Conservation (phyloP, 495 filamentous ascomycete genomes). For the Aspergillus cristatus region DNA sequence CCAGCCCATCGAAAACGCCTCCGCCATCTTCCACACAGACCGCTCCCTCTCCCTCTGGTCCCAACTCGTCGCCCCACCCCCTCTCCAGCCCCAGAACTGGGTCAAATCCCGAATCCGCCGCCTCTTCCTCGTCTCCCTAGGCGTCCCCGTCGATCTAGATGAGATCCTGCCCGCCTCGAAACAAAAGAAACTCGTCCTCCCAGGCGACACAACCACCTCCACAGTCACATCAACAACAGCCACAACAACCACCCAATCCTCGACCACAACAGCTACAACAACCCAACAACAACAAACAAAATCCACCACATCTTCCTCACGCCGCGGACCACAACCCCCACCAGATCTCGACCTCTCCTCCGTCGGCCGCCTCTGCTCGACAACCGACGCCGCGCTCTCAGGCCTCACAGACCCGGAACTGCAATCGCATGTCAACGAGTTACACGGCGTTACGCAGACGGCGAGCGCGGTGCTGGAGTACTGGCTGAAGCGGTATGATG, state of each 20-base stretch:
- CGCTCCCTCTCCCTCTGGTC: conserved; percentile 87
- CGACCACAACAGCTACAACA: conserved; percentile 37
- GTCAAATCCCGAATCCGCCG: conserved; percentile 92
- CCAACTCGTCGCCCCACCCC: conserved; percentile 88
- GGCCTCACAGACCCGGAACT: conserved; percentile 74
- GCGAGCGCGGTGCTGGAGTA: conserved; percentile 76
- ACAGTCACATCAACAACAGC: conserved; percentile 46
- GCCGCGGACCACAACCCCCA: conserved; percentile 52
- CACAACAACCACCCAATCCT: conserved; percentile 22
- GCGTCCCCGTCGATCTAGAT: conserved; percentile 92
- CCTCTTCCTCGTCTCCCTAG: conserved; percentile 90
- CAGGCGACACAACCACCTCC: conserved; percentile 37
- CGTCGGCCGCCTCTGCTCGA: conserved; percentile 68
- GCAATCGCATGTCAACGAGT: conserved; percentile 55
- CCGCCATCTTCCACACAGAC: conserved; percentile 46
- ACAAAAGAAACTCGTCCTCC: conserved; percentile 94
- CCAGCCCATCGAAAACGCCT: conserved; percentile 33
- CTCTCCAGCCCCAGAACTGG: conserved; percentile 95
- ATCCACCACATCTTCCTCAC: conserved; percentile 28
- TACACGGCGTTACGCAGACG: conserved; percentile 56
- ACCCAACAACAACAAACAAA: conserved; percentile 21
- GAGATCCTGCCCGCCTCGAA: conserved; percentile 94
- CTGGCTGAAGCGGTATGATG: conserved; percentile 79
- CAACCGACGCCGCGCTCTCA: conserved; percentile 69
- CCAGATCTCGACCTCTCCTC: conserved; percentile 70